Evolutionary conservation across 306 rosid species (phyloP), one percentile per base, ranked within the genome.

Genomic region (Astragalus membranaceus): DNA sequence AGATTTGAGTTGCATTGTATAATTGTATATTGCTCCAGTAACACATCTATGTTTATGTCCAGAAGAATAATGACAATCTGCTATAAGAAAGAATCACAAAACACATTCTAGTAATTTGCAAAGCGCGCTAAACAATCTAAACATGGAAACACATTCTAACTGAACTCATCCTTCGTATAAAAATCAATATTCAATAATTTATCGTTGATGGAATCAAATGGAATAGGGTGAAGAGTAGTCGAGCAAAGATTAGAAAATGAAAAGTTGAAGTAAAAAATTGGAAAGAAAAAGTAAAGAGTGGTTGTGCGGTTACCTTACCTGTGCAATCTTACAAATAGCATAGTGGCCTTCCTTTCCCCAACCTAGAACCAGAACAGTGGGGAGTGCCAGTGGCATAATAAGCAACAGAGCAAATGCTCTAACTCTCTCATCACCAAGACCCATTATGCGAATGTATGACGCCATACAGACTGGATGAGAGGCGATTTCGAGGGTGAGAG

Each of bases 301-400:
- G 59, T 9, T 3, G 33, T 52, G 12, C 6, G 63, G 43, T 57
- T 57, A 59, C 23, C 43, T 36, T 60, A 60, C 98, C 94, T 85
- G 85, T 1, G 97, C 75, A 53, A 93, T 87, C 84, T 88, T 90
- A 63, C 98, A 93, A 48, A 70, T 39, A 7, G 78, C 82, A 80
- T 82, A 88, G 79, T 93, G 97, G 3, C 98, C 98, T 20, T 93
- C 89, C 55, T 85, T 85, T 73, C 97, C 98, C 98, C 97, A 90
- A 46, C 89, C 78, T 64, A 82, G 63, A 79, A 81, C 79, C 67
- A 82, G 63, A 79, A 81, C 79, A 63, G 79, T 80, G 13, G 96
- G 87, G 4, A 88, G 69, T 5, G 89, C 87, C 3, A 86, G 15
- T 69, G 42, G 17, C 3, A 60, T 15, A 8, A 7, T 7, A 35